Conservation (phyloP, 2,329 filamentous ascomycete genomes). For the Fusarium siculi region DNA sequence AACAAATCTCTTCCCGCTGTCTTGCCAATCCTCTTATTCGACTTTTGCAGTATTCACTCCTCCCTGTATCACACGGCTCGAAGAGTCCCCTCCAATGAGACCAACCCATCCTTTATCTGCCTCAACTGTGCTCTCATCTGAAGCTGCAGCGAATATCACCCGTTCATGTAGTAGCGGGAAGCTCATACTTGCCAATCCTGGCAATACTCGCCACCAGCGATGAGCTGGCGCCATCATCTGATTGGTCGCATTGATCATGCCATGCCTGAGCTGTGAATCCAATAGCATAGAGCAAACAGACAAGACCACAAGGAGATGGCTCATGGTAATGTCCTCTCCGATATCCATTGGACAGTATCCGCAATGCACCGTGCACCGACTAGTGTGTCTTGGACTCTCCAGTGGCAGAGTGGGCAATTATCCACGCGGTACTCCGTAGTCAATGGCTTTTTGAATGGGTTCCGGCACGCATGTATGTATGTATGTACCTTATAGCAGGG, state of each 20-base stretch:
- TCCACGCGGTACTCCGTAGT: constrained; percentile 1
- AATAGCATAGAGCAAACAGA: background rate
- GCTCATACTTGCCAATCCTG: background rate
- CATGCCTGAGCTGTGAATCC: background rate
- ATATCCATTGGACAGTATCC: background rate
- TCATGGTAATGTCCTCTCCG: background rate
- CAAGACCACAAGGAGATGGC: background rate
- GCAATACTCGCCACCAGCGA: constrained; percentile 3
- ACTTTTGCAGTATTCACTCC: background rate
- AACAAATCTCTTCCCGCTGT: constrained; percentile 38
- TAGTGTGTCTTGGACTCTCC: background rate
- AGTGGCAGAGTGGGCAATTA: background rate
- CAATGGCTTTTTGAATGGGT: background rate
- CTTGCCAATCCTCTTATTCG: constrained; percentile 22
- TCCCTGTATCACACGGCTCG: background rate
- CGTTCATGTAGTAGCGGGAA: constrained; percentile 9
- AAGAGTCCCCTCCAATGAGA: constrained; percentile 13
- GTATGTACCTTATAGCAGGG: constrained; percentile 1
- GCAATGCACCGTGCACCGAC: background rate
- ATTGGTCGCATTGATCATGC: background rate
- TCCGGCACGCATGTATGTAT: background rate
- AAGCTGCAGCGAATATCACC: background rate
- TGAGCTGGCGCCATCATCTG: background rate
- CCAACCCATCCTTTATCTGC: constrained; percentile 1
- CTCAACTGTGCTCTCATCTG: constrained; percentile 6